These are phyloP conservation scores for Penicillium sp. DNA, from an alignment of 2,329 filamentous ascomycete genomes.

Conservation along the genomic window DNA sequence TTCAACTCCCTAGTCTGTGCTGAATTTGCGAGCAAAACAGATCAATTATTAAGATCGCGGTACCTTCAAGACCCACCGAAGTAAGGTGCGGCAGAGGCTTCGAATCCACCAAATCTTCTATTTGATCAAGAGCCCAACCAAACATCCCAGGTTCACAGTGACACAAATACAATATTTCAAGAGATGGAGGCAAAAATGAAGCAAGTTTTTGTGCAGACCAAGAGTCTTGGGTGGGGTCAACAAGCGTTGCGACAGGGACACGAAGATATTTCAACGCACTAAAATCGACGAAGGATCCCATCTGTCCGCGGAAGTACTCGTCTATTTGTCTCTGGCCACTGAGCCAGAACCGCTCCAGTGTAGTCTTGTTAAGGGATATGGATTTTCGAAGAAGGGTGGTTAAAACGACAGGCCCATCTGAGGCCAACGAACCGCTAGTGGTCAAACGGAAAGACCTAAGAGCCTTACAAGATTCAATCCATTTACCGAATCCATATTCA, in stretches of 20 bases:
- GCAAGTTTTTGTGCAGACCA: neutral
- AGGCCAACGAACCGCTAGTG: neutral
- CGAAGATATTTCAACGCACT: neutral
- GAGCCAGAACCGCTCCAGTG: neutral
- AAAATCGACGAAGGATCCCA: slow-evolving; percentile 3
- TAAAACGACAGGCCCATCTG: neutral
- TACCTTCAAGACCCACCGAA: neutral
- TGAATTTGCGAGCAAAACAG: too few species aligned
- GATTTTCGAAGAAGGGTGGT: neutral
- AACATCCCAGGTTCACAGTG: neutral
- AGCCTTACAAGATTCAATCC: slow-evolving; percentile 3
- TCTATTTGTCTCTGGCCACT: neutral
- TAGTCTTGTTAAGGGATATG: neutral
- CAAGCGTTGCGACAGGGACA: neutral
- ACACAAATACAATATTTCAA: slow-evolving; percentile 2
- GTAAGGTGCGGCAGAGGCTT: neutral
- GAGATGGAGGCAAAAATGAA: neutral
- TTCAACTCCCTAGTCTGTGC: too few species aligned
- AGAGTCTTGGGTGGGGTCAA: neutral
- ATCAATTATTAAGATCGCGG: too few species aligned
- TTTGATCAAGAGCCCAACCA: neutral
- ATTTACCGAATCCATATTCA: neutral
- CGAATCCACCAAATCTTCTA: neutral
- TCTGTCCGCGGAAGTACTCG: neutral
- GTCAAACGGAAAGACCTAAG: neutral